phyloP scores from a whole-genome alignment of 768 basidiomycete genomes.

The Lyophyllum decastes region DNA sequence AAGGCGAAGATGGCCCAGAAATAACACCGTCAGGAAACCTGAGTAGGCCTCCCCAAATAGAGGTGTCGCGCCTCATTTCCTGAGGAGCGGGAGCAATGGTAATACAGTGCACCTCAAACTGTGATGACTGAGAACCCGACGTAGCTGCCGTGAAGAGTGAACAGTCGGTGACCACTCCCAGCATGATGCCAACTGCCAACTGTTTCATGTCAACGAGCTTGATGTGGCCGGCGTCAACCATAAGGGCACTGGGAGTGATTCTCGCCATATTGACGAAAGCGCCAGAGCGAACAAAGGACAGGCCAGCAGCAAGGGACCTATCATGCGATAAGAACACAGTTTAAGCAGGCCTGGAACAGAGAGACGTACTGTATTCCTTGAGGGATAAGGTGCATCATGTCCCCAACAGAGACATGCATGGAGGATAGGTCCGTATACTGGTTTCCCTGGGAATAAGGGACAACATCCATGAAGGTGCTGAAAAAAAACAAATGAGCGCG shows the following conservation, averaged over 20 bases:
- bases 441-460: not conserved
- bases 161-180: slow-evolving; percentile 9
- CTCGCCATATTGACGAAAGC: slow-evolving; percentile 3
- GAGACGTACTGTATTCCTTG: not conserved
- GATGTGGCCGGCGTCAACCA: not conserved
- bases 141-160: not conserved
- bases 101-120: not conserved
- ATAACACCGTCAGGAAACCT: not conserved
- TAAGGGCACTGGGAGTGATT: not conserved
- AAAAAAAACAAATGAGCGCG: not conserved
- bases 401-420: not conserved
- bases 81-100: not conserved
- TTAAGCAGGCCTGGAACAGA: not conserved
- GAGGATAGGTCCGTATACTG: not conserved
- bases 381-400: not conserved
- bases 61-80: too few relatives aligned
- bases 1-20: not conserved
- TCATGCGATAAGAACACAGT: not conserved
- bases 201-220: not conserved
- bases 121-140: not conserved
- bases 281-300: not conserved
- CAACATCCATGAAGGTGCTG: not conserved
- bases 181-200: slow-evolving; percentile 7
- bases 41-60: too few relatives aligned
- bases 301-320: not conserved